Percentiles rank a stretch among this genome's conserved stretches.
These are phyloP conservation scores for Mycena crocata DNA, from an alignment of 768 basidiomycete species.

Conservation along the genomic window DNA sequence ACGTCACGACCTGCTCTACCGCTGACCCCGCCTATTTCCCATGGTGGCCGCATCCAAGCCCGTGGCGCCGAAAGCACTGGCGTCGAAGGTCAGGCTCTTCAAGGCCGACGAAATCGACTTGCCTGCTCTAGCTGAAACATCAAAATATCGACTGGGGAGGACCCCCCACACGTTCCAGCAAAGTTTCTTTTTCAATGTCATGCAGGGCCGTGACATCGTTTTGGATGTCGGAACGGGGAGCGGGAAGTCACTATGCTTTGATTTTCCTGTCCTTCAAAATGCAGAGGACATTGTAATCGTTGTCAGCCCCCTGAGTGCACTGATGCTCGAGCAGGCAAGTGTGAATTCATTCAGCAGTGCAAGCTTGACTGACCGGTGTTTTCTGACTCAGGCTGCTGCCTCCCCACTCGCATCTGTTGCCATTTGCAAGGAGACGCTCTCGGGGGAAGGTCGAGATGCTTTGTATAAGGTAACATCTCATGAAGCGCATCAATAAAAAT, in stretches of 20 bases:
- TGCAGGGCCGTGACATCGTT: conserved; percentile 11
- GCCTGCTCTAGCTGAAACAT: not conserved
- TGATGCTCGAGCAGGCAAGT: conserved; percentile 11
- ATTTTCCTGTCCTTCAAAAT: conserved; percentile 2
- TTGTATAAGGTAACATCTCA: not conserved
- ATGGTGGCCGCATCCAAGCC: conserved; percentile 6
- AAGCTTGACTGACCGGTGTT: not conserved
- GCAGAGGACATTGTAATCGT: conserved; percentile 9
- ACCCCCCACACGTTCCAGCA: conserved; percentile 1
- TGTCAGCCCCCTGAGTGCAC: conserved; percentile 7
- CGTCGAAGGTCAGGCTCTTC: conserved; percentile 7
- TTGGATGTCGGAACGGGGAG: conserved; percentile 18
- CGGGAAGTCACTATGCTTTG: conserved; percentile 15
- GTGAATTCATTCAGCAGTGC: no score
- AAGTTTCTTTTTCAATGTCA: conserved; percentile 14
- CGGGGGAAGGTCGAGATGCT: not conserved
- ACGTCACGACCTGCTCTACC: not conserved
- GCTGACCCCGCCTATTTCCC: not conserved
- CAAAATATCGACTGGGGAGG: not conserved
- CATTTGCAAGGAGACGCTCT: conserved; percentile 1
- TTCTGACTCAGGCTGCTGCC: not conserved
- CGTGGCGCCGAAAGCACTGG: not conserved
- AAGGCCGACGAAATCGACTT: not conserved
- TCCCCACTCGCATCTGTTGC: conserved; percentile 1
- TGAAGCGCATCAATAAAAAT: not conserved